phyloP scores from a whole-genome alignment of 2,329 filamentous ascomycete species.

The Alternaria brassicicola region DNA sequence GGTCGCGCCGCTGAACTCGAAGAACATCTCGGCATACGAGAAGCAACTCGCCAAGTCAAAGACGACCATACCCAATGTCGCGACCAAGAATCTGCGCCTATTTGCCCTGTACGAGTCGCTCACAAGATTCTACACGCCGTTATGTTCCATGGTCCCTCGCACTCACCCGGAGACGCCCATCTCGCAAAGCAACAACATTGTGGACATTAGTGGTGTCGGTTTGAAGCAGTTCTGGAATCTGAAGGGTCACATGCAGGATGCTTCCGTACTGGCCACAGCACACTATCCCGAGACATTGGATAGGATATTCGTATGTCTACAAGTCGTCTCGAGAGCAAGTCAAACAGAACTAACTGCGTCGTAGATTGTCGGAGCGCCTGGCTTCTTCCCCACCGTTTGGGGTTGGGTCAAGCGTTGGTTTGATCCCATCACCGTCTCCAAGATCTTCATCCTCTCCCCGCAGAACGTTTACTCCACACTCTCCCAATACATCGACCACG shows the following conservation, averaged over 20 bases:
- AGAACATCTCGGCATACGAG: constrained; percentile 80
- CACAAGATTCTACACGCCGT: constrained; percentile 81
- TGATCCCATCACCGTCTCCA: constrained; percentile 80
- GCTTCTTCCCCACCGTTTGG: constrained; percentile 93
- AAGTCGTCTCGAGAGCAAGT: neutral
- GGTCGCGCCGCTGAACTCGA: constrained; percentile 80
- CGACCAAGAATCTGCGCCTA: constrained; percentile 78
- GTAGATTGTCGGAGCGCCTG: constrained; percentile 83
- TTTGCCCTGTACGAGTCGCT: constrained; percentile 95
- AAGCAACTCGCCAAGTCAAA: constrained; percentile 64
- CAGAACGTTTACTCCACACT: constrained; percentile 78
- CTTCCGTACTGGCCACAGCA: constrained; percentile 83
- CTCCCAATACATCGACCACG: constrained; percentile 77
- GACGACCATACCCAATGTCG: constrained; percentile 66
- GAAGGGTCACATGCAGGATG: constrained; percentile 91
- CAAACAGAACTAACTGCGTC: constrained; percentile 5
- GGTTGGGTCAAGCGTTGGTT: constrained; percentile 97
- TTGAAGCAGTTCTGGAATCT: constrained; percentile 96
- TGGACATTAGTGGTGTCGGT: constrained; percentile 86
- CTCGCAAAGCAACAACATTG: constrained; percentile 91
- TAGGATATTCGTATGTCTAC: constrained; percentile 67
- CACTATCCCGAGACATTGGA: constrained; percentile 96
- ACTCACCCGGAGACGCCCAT: constrained; percentile 81
- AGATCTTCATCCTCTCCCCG: constrained; percentile 86
- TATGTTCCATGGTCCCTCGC: constrained; percentile 80